Percentiles rank a stretch among this genome's conserved stretches.
Conservation (phyloP, 208 protist species). For the Strigomonas oncopelti region DNA sequence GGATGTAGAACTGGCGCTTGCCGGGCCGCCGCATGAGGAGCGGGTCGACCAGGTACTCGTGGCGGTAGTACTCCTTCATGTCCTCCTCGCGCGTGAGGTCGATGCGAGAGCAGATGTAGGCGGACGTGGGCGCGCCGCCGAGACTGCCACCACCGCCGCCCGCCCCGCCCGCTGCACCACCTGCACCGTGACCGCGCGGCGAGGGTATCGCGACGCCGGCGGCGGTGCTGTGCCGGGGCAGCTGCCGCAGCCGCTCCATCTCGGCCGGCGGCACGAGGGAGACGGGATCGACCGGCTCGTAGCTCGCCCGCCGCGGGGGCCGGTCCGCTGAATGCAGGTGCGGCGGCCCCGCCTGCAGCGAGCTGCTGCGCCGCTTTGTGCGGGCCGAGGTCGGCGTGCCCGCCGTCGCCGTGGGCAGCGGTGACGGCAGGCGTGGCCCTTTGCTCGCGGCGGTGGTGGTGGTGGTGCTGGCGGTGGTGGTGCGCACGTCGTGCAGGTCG, state of each 20-base stretch:
- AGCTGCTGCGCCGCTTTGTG: neutral
- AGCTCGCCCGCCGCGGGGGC: neutral
- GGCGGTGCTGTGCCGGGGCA: slow-evolving; percentile 7
- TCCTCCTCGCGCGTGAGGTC: slow-evolving; percentile 61
- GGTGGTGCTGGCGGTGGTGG: too few relatives aligned
- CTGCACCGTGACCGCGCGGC: neutral
- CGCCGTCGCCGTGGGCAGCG: neutral
- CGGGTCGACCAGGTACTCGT: slow-evolving; percentile 55
- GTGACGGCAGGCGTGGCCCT: neutral
- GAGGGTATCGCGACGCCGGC: neutral
- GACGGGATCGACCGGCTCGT: slow-evolving; percentile 11
- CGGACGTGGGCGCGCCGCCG: neutral
- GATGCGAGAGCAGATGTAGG: slow-evolving; percentile 22
- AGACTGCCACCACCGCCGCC: slow-evolving; percentile 11
- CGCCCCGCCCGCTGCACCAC: neutral
- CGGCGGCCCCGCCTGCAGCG: neutral
- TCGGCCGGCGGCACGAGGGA: slow-evolving; percentile 18
- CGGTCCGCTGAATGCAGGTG: neutral
- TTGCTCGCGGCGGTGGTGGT: neutral
- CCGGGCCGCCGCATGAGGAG: slow-evolving; percentile 30
- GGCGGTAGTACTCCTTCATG: slow-evolving; percentile 52
- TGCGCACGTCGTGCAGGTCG: too few relatives aligned
- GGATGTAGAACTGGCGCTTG: slow-evolving; percentile 39
- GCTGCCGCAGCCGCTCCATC: slow-evolving; percentile 16
- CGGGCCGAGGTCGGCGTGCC: neutral